Percentiles rank a stretch among this genome's conserved stretches.
These are phyloP conservation scores for Echites panduratus DNA, from an alignment of 257 asterid genomes.

Conservation along the genomic window DNA sequence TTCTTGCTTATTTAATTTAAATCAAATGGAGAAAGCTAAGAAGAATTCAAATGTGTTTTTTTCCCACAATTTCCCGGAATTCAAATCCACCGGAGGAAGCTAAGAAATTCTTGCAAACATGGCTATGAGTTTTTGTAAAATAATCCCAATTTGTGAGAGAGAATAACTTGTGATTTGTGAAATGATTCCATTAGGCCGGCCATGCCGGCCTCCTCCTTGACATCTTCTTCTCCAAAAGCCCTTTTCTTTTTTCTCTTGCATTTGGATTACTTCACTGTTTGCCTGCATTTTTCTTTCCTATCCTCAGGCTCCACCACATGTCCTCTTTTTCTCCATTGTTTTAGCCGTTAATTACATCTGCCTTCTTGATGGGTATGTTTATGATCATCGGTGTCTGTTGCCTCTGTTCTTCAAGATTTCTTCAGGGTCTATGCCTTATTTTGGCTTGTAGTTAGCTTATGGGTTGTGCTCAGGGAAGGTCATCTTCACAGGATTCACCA, in stretches of 20 bases:
- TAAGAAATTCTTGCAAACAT: not conserved
- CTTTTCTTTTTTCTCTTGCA: not conserved
- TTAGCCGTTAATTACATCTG: constrained; percentile 22
- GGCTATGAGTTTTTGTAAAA: not conserved
- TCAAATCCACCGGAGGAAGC: constrained; percentile 3
- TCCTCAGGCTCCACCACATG: constrained; percentile 24
- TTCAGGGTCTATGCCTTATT: not conserved
- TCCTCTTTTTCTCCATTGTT: constrained; percentile 20
- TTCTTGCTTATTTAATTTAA: not conserved
- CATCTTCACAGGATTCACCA: constrained; percentile 34
- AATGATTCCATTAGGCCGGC: constrained; percentile 22
- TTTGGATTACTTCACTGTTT: constrained; percentile 3
- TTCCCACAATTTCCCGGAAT: not conserved
- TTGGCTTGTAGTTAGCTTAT: constrained; percentile 18
- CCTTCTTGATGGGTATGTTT: constrained; percentile 20
- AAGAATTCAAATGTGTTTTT: not conserved
- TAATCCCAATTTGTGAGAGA: not conserved
- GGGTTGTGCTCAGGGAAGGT: constrained; percentile 53
- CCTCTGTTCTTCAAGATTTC: constrained; percentile 5
- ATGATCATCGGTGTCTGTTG: not conserved
- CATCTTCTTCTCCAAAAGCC: constrained; percentile 5
- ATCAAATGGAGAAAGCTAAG: constrained; percentile 11
- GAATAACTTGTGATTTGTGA: not conserved
- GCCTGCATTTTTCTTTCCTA: constrained; percentile 8
- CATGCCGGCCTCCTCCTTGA: constrained; percentile 26